Evolutionary conservation across 225 moss, liverwort and hornwort species (phyloP), one percentile per base, ranked within the genome.

Genomic region (Physcomitrellopsis africana): DNA sequence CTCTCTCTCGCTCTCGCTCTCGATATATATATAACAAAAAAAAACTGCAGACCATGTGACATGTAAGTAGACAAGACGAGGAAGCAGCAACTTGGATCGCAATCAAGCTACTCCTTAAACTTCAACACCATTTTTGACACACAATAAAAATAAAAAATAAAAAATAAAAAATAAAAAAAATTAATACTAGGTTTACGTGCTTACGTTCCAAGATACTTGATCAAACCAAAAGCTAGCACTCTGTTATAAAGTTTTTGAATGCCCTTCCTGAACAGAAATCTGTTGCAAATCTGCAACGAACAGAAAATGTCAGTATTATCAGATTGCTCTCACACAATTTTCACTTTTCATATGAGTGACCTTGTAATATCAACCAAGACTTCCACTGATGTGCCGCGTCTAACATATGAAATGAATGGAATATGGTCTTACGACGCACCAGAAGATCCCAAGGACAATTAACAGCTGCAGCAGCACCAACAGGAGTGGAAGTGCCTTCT

Each of bases 391-490:
- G 41, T 53, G 18, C 41, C 41, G 18, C 19, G 53, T 37, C 32
- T 37, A 37, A 37, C 54, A 54, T 9, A 68, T 68, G 18, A 11
- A 68, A 37, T 37, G 47, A 29, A 42, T 37, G 54, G 37, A 37
- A 15, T 18, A 37, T 46, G 45, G 54, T 72, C 64, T 71, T 61
- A 60, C 10, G 29, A 62, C 74, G 65, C 79, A 89, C 91, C 89
- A 91, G 74, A 83, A 93, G 91, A 86, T 93, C 93, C 93, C 93
- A 93, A 79, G 93, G 93, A 81, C 83, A 85, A 77, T 85, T 85
- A 75, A 87, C 89, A 81, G 91, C 84, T 72, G 91, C 81, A 70
- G 85, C 87, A 69, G 80, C 87, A 81, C 86, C 81, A 67, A 91
- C 37, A 46, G 84, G 91, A n/a, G 79, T 77, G 22, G 75, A 74